Conservation (phyloP, 805 yeast genomes). For the Lipomyces anomalus region DNA sequence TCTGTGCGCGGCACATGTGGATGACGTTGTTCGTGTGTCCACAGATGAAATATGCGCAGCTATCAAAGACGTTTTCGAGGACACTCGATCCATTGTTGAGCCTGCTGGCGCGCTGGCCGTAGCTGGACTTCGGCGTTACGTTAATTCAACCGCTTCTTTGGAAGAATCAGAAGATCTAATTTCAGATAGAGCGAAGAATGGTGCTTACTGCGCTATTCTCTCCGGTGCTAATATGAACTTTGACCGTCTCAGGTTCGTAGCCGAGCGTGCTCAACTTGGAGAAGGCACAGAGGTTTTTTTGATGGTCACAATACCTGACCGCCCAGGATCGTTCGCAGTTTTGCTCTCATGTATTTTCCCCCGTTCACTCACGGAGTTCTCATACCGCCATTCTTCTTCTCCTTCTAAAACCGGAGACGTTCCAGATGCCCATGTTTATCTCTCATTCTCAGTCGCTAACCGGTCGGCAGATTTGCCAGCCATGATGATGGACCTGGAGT, state of each 20-base stretch:
- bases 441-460: conserved; percentile 76
- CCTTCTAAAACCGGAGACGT: no score
- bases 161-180: no score
- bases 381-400: conserved; percentile 64
- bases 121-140: conserved; percentile 87
- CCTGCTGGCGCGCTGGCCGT: conserved; percentile 97
- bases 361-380: conserved; percentile 87
- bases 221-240: conserved; percentile 99
- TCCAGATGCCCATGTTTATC: conserved; percentile 76
- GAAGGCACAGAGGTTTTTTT: conserved; percentile 95
- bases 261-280: conserved; percentile 97
- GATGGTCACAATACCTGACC: conserved; percentile 84
- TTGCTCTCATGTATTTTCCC: conserved; percentile 78
- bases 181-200: no score
- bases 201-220: conserved; percentile 75
- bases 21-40: conserved; percentile 75
- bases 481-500: conserved; percentile 43
- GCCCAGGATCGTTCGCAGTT: conserved; percentile 80
- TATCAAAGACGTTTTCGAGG: conserved; percentile 92
- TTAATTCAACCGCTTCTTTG: no score
- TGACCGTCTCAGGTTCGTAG: conserved; percentile 89
- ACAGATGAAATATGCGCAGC: conserved; percentile 97
- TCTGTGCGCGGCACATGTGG: conserved; percentile 70
- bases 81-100: conserved; percentile 87
- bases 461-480: conserved; percentile 65